Base-by-base conservation (phyloP, 495 filamentous ascomycete species). In the Podospora didyma region DNA sequence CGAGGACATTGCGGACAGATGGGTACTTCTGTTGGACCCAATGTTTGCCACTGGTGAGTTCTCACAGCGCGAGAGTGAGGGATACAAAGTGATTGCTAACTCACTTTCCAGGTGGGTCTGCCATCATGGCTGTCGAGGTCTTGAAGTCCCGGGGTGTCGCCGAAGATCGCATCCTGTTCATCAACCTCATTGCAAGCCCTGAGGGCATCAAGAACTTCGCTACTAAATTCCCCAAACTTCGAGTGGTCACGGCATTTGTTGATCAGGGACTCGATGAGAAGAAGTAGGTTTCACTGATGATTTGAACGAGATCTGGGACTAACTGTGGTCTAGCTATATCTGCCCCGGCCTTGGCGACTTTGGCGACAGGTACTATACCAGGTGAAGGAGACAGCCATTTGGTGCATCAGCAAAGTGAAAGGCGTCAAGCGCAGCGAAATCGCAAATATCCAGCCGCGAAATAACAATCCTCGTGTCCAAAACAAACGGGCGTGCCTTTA, bases 211-310 rank as follows among this genome's bases (percentile, higher is more conserved):
- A 82, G 51, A 90, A 87, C 60, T 98, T 98, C 74, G 90, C 93
- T 2, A 79, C 90, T 66, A 88, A 86, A 57, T 97, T 94, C 67
- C 94, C 94, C n/a, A 92, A 89, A 63, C 76, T 97, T 49, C 79
- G 93, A 53, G 88, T 97, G 17, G 90, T 98, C 45, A 97, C 94
- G n/a, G 90, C 94, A 16, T 98, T 98, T 67, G 83, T 98, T 62
- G 94, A 98, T 66, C 84, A 80, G 74, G 94, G 94, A 16, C 77
- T 98, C 37, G 88, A 98, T 71, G 92, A 92, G 67, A 96, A 96
- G 81, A 98, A 96, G 94, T 97, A 79, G 65, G 83, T 73, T 37
- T 46, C 49, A 14, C 42, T 39, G 41, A 46, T 39, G n/a, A 50
- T 46, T 26, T 17, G 23, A 49, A 34, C n/a, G 22, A 16, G 24